A percentile compares a stretch with the other conserved stretches of the same genome.
Conservation (phyloP, 768 basidiomycete species). For the Phylloporus sp. region DNA sequence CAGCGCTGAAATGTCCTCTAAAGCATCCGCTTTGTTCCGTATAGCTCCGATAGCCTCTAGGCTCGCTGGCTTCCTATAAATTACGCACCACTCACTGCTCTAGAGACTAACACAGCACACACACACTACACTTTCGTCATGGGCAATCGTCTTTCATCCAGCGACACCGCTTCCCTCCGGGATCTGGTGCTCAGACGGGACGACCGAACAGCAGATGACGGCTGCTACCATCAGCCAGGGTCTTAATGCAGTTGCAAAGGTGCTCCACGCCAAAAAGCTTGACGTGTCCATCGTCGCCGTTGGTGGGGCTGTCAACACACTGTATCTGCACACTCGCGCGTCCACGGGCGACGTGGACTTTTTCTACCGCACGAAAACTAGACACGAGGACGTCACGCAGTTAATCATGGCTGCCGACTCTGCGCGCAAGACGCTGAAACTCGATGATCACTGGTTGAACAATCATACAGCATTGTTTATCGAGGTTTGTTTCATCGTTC, state of each 20-base stretch:
- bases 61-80: no score
- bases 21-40: no score
- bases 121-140: no score
- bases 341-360: background rate
- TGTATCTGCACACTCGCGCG: background rate
- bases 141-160: background rate
- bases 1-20: no score
- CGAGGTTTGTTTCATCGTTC: background rate
- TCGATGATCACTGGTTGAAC: background rate
- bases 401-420: background rate
- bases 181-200: background rate
- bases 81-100: no score
- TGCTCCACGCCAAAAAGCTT: background rate
- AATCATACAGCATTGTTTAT: background rate
- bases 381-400: background rate
- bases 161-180: background rate
- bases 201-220: background rate
- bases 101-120: no score
- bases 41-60: no score
- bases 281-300: background rate
- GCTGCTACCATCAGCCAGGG: background rate
- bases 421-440: background rate
- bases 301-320: background rate
- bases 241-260: background rate
- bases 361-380: background rate